A percentile compares a stretch with the other conserved stretches of the same genome.
phyloP scores from a whole-genome alignment of 139 green algal genomes.

The Yamagishiella unicocca region DNA sequence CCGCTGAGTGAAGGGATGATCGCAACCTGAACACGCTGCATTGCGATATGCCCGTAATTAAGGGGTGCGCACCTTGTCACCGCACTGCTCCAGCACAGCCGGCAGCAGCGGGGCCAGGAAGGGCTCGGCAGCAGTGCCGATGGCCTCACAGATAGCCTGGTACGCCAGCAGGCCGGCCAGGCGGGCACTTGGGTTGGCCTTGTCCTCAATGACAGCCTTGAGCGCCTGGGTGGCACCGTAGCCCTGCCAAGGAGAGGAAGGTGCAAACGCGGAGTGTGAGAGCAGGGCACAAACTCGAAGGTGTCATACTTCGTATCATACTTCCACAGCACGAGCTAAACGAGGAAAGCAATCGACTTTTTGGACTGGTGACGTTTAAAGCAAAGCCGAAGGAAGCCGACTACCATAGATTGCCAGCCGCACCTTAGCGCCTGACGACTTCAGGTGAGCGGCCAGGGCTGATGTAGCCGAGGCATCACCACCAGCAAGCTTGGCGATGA shows the following conservation, averaged over 20 bases:
- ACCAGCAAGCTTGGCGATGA: slow-evolving; percentile 39
- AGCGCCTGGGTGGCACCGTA: slow-evolving; percentile 30
- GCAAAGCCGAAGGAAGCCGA: neutral
- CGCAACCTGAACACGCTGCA: no score
- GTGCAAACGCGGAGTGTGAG: neutral
- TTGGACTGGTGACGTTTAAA: no score
- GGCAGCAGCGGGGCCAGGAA: slow-evolving; percentile 75
- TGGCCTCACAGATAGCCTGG: slow-evolving; percentile 52
- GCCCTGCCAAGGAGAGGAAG: slow-evolving; percentile 21
- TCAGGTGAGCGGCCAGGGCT: slow-evolving; percentile 41
- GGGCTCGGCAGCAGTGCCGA: slow-evolving; percentile 69
- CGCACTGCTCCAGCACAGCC: slow-evolving; percentile 69
- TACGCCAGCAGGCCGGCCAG: slow-evolving; percentile 63
- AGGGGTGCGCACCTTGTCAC: slow-evolving; percentile 80
- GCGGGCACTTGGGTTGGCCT: slow-evolving; percentile 30
- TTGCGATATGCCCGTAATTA: no score
- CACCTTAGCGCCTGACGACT: slow-evolving; percentile 41
- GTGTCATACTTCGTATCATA: no score
- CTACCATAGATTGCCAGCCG: neutral
- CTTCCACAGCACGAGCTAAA: no score
- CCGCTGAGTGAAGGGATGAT: no score
- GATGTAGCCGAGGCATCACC: slow-evolving; percentile 24
- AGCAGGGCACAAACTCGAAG: no score
- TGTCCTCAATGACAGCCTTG: slow-evolving; percentile 42
- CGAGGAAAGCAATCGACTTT: no score